Percentiles rank a stretch among this genome's conserved stretches.
These are phyloP conservation scores for Metschnikowia hibisci DNA, from an alignment of 805 yeast genomes.

Conservation along the genomic window DNA sequence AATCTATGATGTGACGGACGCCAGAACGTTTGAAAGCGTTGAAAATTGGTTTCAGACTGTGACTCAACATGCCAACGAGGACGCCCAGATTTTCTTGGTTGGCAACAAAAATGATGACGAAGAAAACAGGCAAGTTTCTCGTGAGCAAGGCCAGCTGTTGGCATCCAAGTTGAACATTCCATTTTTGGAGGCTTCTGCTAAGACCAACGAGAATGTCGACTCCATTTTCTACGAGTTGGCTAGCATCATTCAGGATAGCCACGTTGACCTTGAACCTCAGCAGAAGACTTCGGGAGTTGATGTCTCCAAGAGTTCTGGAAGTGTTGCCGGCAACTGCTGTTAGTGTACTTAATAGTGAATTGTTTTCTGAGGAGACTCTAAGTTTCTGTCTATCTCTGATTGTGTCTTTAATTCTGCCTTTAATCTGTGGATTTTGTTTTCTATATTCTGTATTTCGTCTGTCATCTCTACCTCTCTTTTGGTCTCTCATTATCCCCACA, in stretches of 20 bases:
- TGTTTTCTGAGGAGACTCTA: not conserved
- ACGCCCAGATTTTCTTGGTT: slow-evolving; percentile 88
- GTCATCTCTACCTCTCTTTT: too few species aligned
- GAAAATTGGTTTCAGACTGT: slow-evolving; percentile 96
- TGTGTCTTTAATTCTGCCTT: too few species aligned
- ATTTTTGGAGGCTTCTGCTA: slow-evolving; percentile 94
- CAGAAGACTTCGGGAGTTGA: slow-evolving; percentile 32
- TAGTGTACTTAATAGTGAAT: slow-evolving; percentile 10
- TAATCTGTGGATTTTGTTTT: not conserved
- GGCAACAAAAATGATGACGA: slow-evolving; percentile 95
- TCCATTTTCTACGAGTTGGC: slow-evolving; percentile 90
- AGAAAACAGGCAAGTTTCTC: slow-evolving; percentile 78
- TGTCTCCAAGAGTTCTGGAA: slow-evolving; percentile 30
- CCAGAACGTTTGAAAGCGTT: slow-evolving; percentile 87
- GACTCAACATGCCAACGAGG: slow-evolving; percentile 93
- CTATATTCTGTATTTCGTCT: not conserved
- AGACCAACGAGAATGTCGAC: slow-evolving; percentile 87
- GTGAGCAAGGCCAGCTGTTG: slow-evolving; percentile 85
- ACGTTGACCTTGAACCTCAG: slow-evolving; percentile 41
- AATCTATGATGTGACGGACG: slow-evolving; percentile 82
- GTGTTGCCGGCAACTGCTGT: slow-evolving; percentile 39
- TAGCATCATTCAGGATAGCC: slow-evolving; percentile 76
- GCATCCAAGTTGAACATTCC: slow-evolving; percentile 86
- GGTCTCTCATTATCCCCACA: too few species aligned
- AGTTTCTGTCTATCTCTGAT: too few species aligned